phyloP scores from a whole-genome alignment of 306 rosid genomes.

The Quercus rubra region DNA sequence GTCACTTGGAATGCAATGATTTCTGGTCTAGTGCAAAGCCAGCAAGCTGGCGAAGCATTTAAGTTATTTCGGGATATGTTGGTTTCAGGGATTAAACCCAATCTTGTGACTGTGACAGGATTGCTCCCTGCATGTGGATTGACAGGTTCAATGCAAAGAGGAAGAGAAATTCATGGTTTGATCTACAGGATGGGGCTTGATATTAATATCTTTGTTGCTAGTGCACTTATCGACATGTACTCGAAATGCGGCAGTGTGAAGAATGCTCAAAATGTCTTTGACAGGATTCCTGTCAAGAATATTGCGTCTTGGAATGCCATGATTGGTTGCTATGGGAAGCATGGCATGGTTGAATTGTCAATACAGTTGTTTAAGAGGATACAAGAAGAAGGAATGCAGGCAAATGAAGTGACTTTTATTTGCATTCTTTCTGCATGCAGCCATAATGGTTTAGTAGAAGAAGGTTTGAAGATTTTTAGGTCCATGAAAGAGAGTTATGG shows the following conservation, averaged over 20 bases:
- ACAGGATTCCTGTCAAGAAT: slow-evolving; percentile 34
- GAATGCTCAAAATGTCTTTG: slow-evolving; percentile 44
- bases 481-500: slow-evolving; percentile 46
- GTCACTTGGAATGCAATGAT: slow-evolving; percentile 65
- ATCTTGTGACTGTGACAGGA: slow-evolving; percentile 48
- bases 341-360: slow-evolving; percentile 53
- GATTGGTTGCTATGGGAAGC: slow-evolving; percentile 71
- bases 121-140: slow-evolving; percentile 62
- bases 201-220: slow-evolving; percentile 43
- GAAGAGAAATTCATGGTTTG: slow-evolving; percentile 62
- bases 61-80: slow-evolving; percentile 45
- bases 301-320: slow-evolving; percentile 61
- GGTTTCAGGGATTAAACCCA: slow-evolving; percentile 39
- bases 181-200: slow-evolving; percentile 46
- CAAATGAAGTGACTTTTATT: slow-evolving; percentile 54
- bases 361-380: slow-evolving; percentile 40
- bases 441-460: slow-evolving; percentile 55
- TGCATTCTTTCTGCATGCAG: slow-evolving; percentile 70
- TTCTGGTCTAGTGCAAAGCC: slow-evolving; percentile 49
- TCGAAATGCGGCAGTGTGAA: slow-evolving; percentile 52
- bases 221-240: slow-evolving; percentile 66
- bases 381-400: slow-evolving; percentile 42
- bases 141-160: slow-evolving; percentile 36
- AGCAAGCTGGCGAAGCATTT: slow-evolving; percentile 31
- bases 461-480: slow-evolving; percentile 50